These are phyloP conservation scores for Sugiyamaella sp. DNA, from an alignment of 1,139 yeast genomes.

Conservation along the genomic window DNA sequence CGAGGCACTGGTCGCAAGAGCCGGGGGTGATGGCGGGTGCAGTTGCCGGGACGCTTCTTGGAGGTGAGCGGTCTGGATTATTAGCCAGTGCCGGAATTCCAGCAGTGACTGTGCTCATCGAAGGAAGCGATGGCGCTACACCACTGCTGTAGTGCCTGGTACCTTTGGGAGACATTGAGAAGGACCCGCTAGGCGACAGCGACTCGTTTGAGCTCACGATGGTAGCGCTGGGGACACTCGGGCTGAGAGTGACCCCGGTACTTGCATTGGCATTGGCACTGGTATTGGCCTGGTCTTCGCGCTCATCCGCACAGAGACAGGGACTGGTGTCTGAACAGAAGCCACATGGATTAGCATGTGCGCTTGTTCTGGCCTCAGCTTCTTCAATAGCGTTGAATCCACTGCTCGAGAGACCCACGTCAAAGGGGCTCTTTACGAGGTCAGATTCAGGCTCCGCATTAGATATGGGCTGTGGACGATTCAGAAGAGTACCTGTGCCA, in stretches of 20 bases:
- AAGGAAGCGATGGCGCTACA: slow-evolving; percentile 1
- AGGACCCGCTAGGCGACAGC: not conserved
- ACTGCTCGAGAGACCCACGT: slow-evolving; percentile 6
- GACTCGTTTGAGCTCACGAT: not conserved
- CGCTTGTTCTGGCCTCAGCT: slow-evolving; percentile 19
- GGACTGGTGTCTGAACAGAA: slow-evolving; percentile 90
- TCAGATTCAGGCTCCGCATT: not conserved
- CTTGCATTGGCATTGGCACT: not conserved
- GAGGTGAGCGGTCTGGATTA: too few species aligned
- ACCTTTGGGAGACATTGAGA: slow-evolving; percentile 2
- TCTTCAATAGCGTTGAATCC: slow-evolving; percentile 13
- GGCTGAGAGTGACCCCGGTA: too few species aligned
- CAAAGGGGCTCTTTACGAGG: not conserved
- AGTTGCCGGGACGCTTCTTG: too few species aligned
- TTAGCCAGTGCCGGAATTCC: too few species aligned
- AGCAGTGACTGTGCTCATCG: slow-evolving; percentile 42
- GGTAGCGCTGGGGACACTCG: too few species aligned
- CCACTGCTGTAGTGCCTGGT: not conserved
- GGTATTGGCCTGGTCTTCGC: slow-evolving; percentile 2
- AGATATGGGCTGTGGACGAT: too few species aligned
- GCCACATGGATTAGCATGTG: slow-evolving; percentile 69
- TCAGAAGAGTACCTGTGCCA: too few species aligned
- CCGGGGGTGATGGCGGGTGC: slow-evolving; percentile 51
- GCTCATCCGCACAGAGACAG: slow-evolving; percentile 80
- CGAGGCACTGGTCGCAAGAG: slow-evolving; percentile 72